Evolutionary conservation across 2,329 filamentous ascomycete species (phyloP), one percentile per base, ranked within the genome.

Genomic region (Ilyonectria destructans): DNA sequence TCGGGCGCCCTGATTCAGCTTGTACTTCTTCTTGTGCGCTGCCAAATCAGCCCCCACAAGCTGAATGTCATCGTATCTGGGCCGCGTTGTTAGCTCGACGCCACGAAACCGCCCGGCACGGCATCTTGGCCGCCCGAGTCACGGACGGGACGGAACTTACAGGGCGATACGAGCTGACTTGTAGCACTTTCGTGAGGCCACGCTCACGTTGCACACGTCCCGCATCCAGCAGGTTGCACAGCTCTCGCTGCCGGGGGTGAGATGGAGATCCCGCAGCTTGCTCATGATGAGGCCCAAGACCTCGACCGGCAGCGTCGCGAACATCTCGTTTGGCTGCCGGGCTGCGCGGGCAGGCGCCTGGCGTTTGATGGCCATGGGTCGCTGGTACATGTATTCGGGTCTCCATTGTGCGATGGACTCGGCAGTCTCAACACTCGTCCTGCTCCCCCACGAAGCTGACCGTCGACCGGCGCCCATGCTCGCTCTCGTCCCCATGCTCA

Each of bases 181-280:
- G 72, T 85, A 81, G 80, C 87, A 86, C 72, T 86, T 89, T 68
- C 83, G 84, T 17, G 85, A 86, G 43, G 83, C 82, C 12, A 88
- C 64, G 12, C 85, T 83, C 46, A 90, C 76, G 48, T 84, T 85
- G 71, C 85, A 87, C 33, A 86, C 79, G 72, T 92, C 89, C 56
- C 90, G 84, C 87, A 90, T 90, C 87, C 88, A 90, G 77, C 90
- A 91, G 19, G 90, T 91, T 17, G 88, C 85, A 75, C 90, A 91
- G 77, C 88, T 90, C 37, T 80, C 79, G 69, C 84, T 87, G 3
- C 80, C 79, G 15, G 79, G 74, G 7, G 77, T 79, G 13, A 90
- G 75, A 74, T 92, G 90, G 15, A 84, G 76, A 43, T 82, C 80
- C 74, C 84, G 87, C 19, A 92, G 78, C 61, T 86, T 83, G 45